Base-by-base conservation (phyloP, 306 rosid genomes). In the Hippophae gyantsensis region DNA sequence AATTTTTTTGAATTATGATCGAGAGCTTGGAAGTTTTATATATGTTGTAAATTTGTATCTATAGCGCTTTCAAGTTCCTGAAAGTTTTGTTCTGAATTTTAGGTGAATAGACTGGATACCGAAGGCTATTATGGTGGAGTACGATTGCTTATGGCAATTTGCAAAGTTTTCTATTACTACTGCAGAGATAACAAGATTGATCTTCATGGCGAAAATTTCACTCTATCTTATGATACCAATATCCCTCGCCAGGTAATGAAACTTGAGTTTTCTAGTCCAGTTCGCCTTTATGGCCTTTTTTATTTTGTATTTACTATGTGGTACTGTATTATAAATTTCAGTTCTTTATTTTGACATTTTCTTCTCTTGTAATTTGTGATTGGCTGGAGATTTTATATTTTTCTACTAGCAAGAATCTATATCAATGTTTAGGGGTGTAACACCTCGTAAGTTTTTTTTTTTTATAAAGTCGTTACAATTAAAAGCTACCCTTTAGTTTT, bases 111-210 rank as follows among this genome's bases (percentile, higher is more conserved):
- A 25, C 55, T 85, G 10, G 79, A 66, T 41, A 64, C 42, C 38
- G 84, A 81, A 50, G 99, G 99, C 27, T 92, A 82, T 59, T 82
- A 92, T 50, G 99, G 99, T 0, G 99, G 96, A 11, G 90, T 88
- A 38, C 62, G 95, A 44, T 81, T 92, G 74, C 86, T 92, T 25
- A 88, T 88, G 96, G 84, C 99, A 1, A 78, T 86, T 62, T 88
- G 80, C 52, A 85, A 70, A 66, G 90, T 88, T 4, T 92, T 92
- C 45, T 51, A 64, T 27, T 61, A 66, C 26, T 72, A 82, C 45
- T 92, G 99, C 62, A 65, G 42, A 51, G 81, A 77, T 0, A 82
- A 85, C 27, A 32, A 51, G 7, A 77, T 92, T 40, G 32, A 43
- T 32, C 85, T 92, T 51, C 73, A 65, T 52, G 32, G 68, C 2